Conservation (phyloP, 1,284 basidiomycete genomes). For the Heterobasidion irregulare region DNA sequence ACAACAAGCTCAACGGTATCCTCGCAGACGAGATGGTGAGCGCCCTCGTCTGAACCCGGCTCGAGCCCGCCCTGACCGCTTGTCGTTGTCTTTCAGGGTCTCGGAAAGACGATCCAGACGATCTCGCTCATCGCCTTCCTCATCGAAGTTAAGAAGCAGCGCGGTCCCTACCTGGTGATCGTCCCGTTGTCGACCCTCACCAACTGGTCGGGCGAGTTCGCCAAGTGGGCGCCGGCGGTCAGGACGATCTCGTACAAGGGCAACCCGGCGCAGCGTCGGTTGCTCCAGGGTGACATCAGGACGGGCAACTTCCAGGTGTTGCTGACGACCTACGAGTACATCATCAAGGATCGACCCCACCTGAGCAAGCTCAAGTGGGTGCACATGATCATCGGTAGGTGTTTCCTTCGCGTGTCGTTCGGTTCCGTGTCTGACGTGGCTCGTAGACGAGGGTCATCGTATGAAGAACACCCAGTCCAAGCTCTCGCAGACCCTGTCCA, state of each 20-base stretch:
- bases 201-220: conserved; percentile 97
- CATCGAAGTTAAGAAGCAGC: conserved; percentile 87
- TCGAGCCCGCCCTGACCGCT: conserved; percentile 6
- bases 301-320: conserved; percentile 89
- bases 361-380: conserved; percentile 95
- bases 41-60: conserved; percentile 2
- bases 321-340: conserved; percentile 97
- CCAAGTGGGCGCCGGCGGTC: conserved; percentile 92
- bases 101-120: conserved; percentile 94
- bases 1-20: conserved; percentile 96
- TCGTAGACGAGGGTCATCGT: conserved; percentile 91
- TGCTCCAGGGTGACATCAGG: conserved; percentile 68
- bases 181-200: conserved; percentile 98
- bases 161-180: conserved; percentile 95
- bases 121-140: conserved; percentile 96
- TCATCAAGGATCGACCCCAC: conserved; percentile 94
- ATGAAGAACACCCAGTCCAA: conserved; percentile 99
- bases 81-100: conserved; percentile 53
- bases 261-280: conserved; percentile 75
- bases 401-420: not conserved
- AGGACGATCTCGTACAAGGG: conserved; percentile 90
- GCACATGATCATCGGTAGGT: conserved; percentile 92
- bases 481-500: conserved; percentile 87
- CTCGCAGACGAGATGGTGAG: conserved; percentile 96
- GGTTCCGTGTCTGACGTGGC: conserved; percentile 4